Evolutionary conservation across 495 filamentous ascomycete species (phyloP).

Genomic region (Aspergillus wentii): DNA sequence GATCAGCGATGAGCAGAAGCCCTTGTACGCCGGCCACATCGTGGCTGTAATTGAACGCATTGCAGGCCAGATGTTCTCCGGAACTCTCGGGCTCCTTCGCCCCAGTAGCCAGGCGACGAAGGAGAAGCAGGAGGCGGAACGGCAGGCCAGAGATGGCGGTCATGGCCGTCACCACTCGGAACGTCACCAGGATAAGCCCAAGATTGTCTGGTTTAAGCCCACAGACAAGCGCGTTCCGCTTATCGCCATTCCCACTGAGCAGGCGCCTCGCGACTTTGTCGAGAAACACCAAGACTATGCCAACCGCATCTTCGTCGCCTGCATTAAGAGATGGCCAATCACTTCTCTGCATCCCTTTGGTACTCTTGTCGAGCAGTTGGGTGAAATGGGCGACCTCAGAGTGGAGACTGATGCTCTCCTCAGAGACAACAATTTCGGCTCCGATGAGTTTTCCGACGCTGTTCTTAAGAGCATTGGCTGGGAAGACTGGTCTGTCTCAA

Average conservation of each 20-base stretch:
- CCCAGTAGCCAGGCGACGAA: constrained; percentile 99
- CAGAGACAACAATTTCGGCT: constrained; percentile 96
- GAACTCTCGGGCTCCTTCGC: constrained; percentile 85
- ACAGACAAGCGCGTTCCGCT: constrained; percentile 97
- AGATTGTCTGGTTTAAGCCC: constrained; percentile 99
- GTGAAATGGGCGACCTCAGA: constrained; percentile 93
- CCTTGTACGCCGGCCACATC: constrained; percentile 92
- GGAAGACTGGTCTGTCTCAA: constrained; percentile 82
- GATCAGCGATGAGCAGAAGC: constrained; percentile 97
- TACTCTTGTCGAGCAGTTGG: constrained; percentile 93
- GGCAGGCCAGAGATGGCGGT: constrained; percentile 81
- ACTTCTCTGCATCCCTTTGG: constrained; percentile 99
- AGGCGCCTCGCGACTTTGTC: constrained; percentile 95
- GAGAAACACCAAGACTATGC: constrained; percentile 98
- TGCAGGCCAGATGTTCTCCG: constrained; percentile 98
- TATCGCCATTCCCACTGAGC: constrained; percentile 97
- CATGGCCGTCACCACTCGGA: constrained; percentile 72
- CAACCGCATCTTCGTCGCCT: constrained; percentile 96
- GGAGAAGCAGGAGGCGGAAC: constrained; percentile 98
- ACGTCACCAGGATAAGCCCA: constrained; percentile 91
- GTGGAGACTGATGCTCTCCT: constrained; percentile 97
- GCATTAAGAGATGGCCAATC: constrained; percentile 99
- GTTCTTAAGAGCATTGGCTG: constrained; percentile 88
- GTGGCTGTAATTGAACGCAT: constrained; percentile 97
- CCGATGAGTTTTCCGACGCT: constrained; percentile 95